Percentiles rank a stretch among this genome's conserved stretches.
phyloP scores from a whole-genome alignment of 306 rosid species.

The Quillaja saponaria region DNA sequence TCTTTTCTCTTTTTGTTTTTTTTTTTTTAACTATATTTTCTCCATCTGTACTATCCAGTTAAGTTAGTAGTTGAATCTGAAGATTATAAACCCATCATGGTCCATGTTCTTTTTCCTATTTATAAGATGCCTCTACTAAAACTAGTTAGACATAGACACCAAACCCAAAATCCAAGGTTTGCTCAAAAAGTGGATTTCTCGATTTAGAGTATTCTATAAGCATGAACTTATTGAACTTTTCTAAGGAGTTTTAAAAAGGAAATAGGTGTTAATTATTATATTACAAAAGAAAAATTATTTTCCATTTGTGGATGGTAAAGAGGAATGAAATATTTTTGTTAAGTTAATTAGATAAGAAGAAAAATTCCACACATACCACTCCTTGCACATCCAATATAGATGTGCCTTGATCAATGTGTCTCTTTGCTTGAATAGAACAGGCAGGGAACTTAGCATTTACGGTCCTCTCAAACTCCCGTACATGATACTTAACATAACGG shows the following conservation, averaged over 20 bases:
- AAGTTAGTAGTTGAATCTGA: too few species aligned
- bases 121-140: too few species aligned
- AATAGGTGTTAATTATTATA: too few species aligned
- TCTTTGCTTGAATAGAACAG: constrained; percentile 85
- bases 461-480: constrained; percentile 84
- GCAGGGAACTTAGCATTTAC: constrained; percentile 73
- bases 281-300: too few species aligned
- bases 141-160: too few species aligned
- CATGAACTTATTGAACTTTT: too few species aligned
- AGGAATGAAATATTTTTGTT: not conserved
- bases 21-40: not conserved
- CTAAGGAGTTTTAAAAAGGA: too few species aligned
- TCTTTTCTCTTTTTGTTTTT: not conserved
- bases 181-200: not conserved
- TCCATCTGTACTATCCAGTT: not conserved
- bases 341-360: not conserved
- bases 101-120: too few species aligned
- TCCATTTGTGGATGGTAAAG: too few species aligned
- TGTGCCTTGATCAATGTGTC: constrained; percentile 90
- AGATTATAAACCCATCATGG: too few species aligned
- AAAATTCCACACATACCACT: constrained; percentile 54
- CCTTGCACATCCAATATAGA: constrained; percentile 97
- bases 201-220: too few species aligned
- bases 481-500: constrained; percentile 80
- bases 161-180: not conserved